Percentiles rank a stretch among this genome's conserved stretches.
These are phyloP conservation scores for Plasmodiophora brassicae DNA, from an alignment of 208 protist species.

Conservation along the genomic window DNA sequence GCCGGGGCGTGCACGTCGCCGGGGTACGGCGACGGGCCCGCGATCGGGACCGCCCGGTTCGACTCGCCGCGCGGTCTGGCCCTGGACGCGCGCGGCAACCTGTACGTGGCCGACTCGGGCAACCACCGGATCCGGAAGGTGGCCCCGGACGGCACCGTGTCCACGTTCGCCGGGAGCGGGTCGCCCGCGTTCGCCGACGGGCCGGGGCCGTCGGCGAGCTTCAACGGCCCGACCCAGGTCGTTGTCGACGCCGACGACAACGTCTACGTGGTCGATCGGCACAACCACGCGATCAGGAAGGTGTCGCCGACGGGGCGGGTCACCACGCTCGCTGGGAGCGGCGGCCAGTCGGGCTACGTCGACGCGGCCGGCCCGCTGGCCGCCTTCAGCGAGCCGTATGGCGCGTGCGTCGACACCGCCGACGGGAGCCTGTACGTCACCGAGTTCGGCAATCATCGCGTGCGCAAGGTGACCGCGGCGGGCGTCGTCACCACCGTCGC, in stretches of 20 bases:
- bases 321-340: slow-evolving; percentile 21
- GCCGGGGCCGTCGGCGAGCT: neutral
- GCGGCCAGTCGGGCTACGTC: too few species aligned
- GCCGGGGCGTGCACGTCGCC: too few species aligned
- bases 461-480: neutral
- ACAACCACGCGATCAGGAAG: slow-evolving; percentile 33
- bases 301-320: slow-evolving; percentile 2
- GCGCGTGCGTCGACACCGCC: too few species aligned
- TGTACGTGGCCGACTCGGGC: slow-evolving; percentile 41
- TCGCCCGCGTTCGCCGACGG: neutral
- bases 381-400: too few species aligned
- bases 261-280: slow-evolving; percentile 23
- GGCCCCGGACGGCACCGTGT: neutral
- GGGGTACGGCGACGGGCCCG: too few species aligned
- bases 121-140: too few species aligned
- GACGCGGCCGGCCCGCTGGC: too few species aligned
- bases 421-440: slow-evolving; percentile 31
- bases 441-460: slow-evolving; percentile 31
- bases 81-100: neutral
- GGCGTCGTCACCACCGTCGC: slow-evolving; percentile 18
- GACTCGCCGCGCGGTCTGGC: too few species aligned
- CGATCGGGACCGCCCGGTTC: too few species aligned
- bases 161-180: slow-evolving; percentile 10
- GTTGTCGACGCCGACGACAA: slow-evolving; percentile 1
- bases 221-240: neutral